Percentiles rank a stretch among this genome's conserved stretches.
Evolutionary conservation across 805 yeast genomes (phyloP).

Genomic region (Candida coquimbonensis): DNA sequence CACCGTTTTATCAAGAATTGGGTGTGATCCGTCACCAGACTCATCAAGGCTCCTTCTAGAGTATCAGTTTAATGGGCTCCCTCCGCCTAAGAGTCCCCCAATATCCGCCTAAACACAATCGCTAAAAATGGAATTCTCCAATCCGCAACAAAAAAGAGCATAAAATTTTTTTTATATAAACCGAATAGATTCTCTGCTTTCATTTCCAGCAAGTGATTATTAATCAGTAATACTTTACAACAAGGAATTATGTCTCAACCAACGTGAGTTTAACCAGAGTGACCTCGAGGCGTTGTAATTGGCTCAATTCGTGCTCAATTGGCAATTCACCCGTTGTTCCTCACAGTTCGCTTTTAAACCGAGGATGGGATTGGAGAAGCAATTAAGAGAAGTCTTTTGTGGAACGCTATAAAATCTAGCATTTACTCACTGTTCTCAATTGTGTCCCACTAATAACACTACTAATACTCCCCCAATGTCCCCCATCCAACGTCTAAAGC

Average conservation of each 20-base stretch:
- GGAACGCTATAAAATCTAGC: neutral
- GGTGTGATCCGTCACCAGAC: too few relatives aligned
- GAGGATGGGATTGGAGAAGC: neutral
- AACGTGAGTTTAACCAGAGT: constrained; percentile 11
- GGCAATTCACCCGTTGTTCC: neutral
- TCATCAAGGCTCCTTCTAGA: too few relatives aligned
- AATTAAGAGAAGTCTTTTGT: too few relatives aligned
- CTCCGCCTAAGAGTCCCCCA: too few relatives aligned
- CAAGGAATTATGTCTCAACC: constrained; percentile 18
- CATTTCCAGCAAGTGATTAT: too few relatives aligned
- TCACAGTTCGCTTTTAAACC: neutral
- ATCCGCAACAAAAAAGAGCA: too few relatives aligned
- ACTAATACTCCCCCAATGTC: neutral
- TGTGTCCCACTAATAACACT: neutral
- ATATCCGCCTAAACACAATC: too few relatives aligned
- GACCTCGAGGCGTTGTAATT: neutral
- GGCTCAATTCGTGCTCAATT: neutral
- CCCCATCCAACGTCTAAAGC: constrained; percentile 10
- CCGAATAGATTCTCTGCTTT: too few relatives aligned
- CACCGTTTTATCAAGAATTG: neutral
- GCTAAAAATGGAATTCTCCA: too few relatives aligned
- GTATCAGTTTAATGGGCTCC: too few relatives aligned
- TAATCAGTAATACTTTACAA: too few relatives aligned
- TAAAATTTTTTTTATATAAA: too few relatives aligned
- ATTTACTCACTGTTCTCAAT: neutral